Percentiles rank a stretch among this genome's conserved stretches.
These are phyloP conservation scores for Tinospora cordifolia DNA, from an alignment of 164 flowering plant species.

Conservation along the genomic window DNA sequence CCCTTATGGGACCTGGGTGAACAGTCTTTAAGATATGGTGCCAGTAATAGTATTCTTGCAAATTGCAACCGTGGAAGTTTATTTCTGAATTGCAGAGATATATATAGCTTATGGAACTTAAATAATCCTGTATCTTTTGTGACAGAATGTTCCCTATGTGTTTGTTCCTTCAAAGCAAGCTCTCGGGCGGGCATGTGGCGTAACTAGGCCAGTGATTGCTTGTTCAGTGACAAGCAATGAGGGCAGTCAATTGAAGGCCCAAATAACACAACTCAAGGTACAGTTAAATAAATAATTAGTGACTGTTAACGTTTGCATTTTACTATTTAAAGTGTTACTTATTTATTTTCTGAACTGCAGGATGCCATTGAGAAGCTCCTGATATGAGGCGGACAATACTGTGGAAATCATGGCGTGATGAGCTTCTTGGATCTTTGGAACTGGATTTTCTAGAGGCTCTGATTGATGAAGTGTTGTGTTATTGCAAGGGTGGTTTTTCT, in stretches of 20 bases:
- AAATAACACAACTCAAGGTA: constrained; percentile 26
- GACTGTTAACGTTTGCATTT: neutral
- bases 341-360: constrained; percentile 10
- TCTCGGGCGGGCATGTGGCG: constrained; percentile 89
- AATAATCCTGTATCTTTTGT: neutral
- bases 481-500: neutral
- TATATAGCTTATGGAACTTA: neutral
- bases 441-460: neutral
- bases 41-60: too few relatives aligned
- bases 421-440: neutral
- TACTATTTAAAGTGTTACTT: neutral
- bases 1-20: too few relatives aligned
- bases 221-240: constrained; percentile 77
- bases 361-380: constrained; percentile 30
- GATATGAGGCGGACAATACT: constrained; percentile 15
- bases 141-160: constrained; percentile 78
- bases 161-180: constrained; percentile 42
- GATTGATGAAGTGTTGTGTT: neutral
- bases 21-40: too few relatives aligned
- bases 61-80: neutral
- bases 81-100: neutral
- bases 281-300: neutral
- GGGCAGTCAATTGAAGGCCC: constrained; percentile 26
- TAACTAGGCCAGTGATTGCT: constrained; percentile 78
- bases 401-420: neutral